Evolutionary conservation across 1,139 yeast genomes (phyloP).

Genomic region (Lizanozyma gosingica): DNA sequence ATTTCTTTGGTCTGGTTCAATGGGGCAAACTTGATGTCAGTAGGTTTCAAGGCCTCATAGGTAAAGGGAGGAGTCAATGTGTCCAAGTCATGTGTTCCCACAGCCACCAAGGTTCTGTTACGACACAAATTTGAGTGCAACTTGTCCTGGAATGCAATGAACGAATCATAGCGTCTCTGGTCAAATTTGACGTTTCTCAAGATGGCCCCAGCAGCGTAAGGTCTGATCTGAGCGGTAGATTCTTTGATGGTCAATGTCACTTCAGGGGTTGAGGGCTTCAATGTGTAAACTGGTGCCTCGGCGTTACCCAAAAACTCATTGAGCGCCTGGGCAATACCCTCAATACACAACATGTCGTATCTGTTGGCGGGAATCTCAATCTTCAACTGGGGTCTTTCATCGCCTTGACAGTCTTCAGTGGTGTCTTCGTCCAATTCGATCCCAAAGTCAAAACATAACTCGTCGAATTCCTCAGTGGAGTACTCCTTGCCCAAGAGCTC

Average conservation of each 20-base stretch:
- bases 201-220: slow-evolving; percentile 90
- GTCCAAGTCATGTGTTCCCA: slow-evolving; percentile 95
- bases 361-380: slow-evolving; percentile 98
- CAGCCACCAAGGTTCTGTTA: slow-evolving; percentile 93
- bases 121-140: slow-evolving; percentile 93
- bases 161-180: slow-evolving; percentile 82
- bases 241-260: slow-evolving; percentile 64
- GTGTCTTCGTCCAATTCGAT: slow-evolving; percentile 95
- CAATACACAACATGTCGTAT: slow-evolving; percentile 95
- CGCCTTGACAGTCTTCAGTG: slow-evolving; percentile 69
- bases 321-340: slow-evolving; percentile 93
- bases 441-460: slow-evolving; percentile 95
- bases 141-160: slow-evolving; percentile 93
- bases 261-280: slow-evolving; percentile 53
- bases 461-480: slow-evolving; percentile 91
- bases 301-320: slow-evolving; percentile 77
- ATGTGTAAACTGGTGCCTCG: slow-evolving; percentile 56
- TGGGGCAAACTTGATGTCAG: slow-evolving; percentile 72
- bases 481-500: slow-evolving; percentile 71
- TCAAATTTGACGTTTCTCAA: slow-evolving; percentile 76
- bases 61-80: slow-evolving; percentile 77
- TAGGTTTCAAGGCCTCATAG: slow-evolving; percentile 78
- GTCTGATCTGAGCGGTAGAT: slow-evolving; percentile 69
- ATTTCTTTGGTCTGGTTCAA: slow-evolving; percentile 74
- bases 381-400: slow-evolving; percentile 92